Conservation (phyloP, 2,329 filamentous ascomycete species). For the Colletotrichum sojae region DNA sequence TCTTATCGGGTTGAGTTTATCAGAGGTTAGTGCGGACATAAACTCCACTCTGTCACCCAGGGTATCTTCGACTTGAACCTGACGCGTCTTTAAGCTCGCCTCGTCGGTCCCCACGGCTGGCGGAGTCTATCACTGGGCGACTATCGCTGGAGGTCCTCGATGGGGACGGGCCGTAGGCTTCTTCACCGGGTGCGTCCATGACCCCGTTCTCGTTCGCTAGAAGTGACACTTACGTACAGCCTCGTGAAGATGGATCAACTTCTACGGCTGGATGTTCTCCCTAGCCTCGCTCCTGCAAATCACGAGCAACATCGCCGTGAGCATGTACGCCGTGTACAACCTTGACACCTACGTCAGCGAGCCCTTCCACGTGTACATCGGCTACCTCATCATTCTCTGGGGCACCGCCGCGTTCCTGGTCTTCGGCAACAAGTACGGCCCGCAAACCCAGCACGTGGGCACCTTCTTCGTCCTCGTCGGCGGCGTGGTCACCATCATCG, state of each 20-base stretch:
- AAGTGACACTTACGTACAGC: too few relatives aligned
- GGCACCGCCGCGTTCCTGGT: constrained; percentile 65
- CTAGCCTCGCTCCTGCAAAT: constrained; percentile 72
- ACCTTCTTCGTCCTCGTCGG: constrained; percentile 69
- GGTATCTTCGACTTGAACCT: neutral
- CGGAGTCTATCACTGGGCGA: constrained; percentile 74
- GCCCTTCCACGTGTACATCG: constrained; percentile 72
- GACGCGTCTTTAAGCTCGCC: constrained; percentile 61
- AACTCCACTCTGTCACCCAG: neutral
- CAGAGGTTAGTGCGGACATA: constrained; percentile 50
- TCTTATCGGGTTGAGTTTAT: constrained; percentile 57
- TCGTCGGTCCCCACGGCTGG: constrained; percentile 72
- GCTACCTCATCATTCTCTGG: constrained; percentile 70
- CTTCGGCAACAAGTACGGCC: constrained; percentile 69
- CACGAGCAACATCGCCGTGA: constrained; percentile 70
- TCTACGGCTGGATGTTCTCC: constrained; percentile 74
- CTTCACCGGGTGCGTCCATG: constrained; percentile 53
- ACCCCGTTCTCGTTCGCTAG: neutral
- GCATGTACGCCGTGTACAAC: constrained; percentile 73
- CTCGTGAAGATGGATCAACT: constrained; percentile 59
- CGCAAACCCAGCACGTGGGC: constrained; percentile 66
- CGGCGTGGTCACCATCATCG: constrained; percentile 66
- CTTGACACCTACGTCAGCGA: constrained; percentile 62
- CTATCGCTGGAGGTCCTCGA: constrained; percentile 67
- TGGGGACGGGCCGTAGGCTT: constrained; percentile 67